Percentiles rank a stretch among this genome's conserved stretches.
These are phyloP conservation scores for Emergomyces orientalis DNA, from an alignment of 2,329 filamentous ascomycete species.

Conservation along the genomic window DNA sequence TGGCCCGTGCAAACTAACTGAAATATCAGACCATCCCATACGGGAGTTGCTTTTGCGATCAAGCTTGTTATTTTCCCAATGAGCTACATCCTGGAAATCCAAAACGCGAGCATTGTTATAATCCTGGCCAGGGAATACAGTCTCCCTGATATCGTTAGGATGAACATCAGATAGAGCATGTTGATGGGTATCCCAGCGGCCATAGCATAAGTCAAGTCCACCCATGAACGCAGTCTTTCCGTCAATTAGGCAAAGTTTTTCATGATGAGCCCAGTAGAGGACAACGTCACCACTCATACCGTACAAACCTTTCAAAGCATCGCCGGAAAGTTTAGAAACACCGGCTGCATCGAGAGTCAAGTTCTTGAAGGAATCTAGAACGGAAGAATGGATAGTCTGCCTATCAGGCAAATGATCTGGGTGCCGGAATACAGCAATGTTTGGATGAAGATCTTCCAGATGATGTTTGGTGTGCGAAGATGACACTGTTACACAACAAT, in stretches of 20 bases:
- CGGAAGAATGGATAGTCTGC: conserved; percentile 53
- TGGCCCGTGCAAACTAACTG: conserved; percentile 83
- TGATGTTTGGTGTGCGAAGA: conserved; percentile 87
- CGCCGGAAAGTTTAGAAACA: conserved; percentile 56
- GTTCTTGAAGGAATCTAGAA: conserved; percentile 48
- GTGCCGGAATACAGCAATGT: conserved; percentile 85
- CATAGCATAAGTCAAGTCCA: conserved; percentile 89
- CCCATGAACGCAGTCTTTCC: conserved; percentile 87
- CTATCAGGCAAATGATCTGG: conserved; percentile 76
- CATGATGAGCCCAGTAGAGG: conserved; percentile 97
- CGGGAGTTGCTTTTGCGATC: conserved; percentile 84
- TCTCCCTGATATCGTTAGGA: conserved; percentile 57
- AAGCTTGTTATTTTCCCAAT: conserved; percentile 90
- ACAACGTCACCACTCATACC: conserved; percentile 73
- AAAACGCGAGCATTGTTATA: conserved; percentile 97
- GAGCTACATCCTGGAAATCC: conserved; percentile 83
- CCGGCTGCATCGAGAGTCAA: conserved; percentile 47
- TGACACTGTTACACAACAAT: conserved; percentile 39
- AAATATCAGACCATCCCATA: conserved; percentile 97
- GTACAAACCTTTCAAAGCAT: conserved; percentile 69
- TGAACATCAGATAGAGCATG: conserved; percentile 82
- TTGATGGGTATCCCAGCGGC: conserved; percentile 81
- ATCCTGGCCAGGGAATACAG: conserved; percentile 90
- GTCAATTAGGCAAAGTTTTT: conserved; percentile 95
- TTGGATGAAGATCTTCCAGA: conserved; percentile 85